Evolutionary conservation across 2,329 filamentous ascomycete species (phyloP).

Genomic region (Graphilbum fragrans): DNA sequence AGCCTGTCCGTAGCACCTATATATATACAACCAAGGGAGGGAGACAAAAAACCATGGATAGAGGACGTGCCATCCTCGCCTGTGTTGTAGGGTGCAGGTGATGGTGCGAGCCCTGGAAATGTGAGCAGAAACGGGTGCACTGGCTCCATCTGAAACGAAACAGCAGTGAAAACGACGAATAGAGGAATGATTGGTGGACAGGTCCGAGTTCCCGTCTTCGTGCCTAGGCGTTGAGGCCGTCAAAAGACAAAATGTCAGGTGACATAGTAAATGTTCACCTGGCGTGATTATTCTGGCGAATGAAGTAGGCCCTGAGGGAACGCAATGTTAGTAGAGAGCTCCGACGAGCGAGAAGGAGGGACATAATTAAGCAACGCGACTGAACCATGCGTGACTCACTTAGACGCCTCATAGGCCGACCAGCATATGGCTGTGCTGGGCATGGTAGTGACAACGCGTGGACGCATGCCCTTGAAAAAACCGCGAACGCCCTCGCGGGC

Average conservation of each 20-base stretch:
- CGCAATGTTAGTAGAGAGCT: background rate
- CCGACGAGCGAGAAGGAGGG: background rate
- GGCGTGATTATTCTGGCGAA: slow-evolving; percentile 16
- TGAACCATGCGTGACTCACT: slow-evolving; percentile 32
- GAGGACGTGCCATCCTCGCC: too few species aligned
- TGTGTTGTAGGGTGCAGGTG: too few species aligned
- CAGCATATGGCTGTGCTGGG: slow-evolving; percentile 99
- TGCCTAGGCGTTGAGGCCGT: too few species aligned
- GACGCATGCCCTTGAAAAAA: slow-evolving; percentile 88
- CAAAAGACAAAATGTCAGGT: too few species aligned
- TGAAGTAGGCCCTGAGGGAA: slow-evolving; percentile 44
- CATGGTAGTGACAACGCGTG: slow-evolving; percentile 90
- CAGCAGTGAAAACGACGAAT: too few species aligned
- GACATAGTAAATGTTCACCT: background rate
- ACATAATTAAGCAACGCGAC: too few species aligned
- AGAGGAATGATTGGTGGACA: too few species aligned
- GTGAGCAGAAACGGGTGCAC: too few species aligned
- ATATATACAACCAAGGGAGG: background rate
- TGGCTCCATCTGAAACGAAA: too few species aligned
- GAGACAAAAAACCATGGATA: background rate
- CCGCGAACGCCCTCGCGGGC: slow-evolving; percentile 72
- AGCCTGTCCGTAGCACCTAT: too few species aligned
- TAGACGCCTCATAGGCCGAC: slow-evolving; percentile 63
- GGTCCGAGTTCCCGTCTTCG: too few species aligned
- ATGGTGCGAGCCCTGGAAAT: too few species aligned